Evolutionary conservation across 106 monocot genomes (phyloP), one percentile per base, ranked within the genome.

Genomic region (Hemerocallis citrina): DNA sequence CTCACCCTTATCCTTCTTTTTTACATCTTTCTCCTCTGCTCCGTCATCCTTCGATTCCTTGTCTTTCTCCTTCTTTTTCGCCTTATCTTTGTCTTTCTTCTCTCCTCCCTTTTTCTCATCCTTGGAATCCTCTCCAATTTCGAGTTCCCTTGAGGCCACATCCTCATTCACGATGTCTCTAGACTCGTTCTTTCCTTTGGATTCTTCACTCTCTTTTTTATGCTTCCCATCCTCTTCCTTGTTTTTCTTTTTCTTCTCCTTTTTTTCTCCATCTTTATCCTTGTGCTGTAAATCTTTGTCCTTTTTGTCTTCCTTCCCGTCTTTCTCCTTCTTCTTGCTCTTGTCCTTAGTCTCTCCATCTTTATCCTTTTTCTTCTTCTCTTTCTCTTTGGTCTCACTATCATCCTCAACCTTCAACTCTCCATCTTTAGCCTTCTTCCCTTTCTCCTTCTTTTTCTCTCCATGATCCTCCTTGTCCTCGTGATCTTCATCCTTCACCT

Each of bases 1-100:
- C 14, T 22, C 31, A 38, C 57, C 35, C 45, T 84, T 72, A 9
- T 66, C 44, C 57, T 84, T 63, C 8, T 20, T 68, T 43, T 22
- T 44, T 40, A 9, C 41, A 17, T 49, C 3, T 14, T 49, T 48
- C 5, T 51, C 31, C 0, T 60, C 32, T 29, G 57, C 30, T 7
- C 61, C 55, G 28, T 68, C 47, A 15, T 60, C 52, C 21, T 59
- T 41, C 6, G 50, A 38, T n/a, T 68, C 63, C 37, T 52, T 30
- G 35, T 60, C 47, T 30, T 54, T 55, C 5, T 51, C 71, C 28
- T 59, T 30, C 28, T 32, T 12, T 29, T 65, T 29, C n/a, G 40
- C 30, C 9, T 13, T 52, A 21, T 34, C 40, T 34, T 44, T 33
- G 23, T 34, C 17, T 40, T 24, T 47, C 34, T 45, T 64, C 32